Conservation (phyloP, 805 yeast species). For the Isabelozyma gotoi region DNA sequence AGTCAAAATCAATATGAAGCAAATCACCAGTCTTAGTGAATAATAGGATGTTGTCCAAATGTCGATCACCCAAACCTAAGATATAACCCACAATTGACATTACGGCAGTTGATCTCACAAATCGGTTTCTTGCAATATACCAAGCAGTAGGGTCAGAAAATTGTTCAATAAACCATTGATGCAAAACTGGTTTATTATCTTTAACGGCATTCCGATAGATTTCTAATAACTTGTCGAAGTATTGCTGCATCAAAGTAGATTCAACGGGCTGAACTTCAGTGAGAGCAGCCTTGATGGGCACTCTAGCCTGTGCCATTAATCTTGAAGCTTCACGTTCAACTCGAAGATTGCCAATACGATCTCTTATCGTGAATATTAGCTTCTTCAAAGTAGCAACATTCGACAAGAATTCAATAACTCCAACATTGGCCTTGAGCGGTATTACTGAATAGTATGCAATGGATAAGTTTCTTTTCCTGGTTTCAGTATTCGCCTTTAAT, state of each 20-base stretch:
- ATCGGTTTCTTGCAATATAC: conserved; percentile 76
- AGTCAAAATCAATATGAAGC: conserved; percentile 94
- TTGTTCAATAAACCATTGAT: conserved; percentile 83
- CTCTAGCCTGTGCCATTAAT: conserved; percentile 27
- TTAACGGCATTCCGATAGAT: conserved; percentile 25
- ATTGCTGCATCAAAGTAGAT: conserved; percentile 3
- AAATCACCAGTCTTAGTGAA: conserved; percentile 73
- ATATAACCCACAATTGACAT: conserved; percentile 97
- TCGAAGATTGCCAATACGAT: conserved; percentile 20
- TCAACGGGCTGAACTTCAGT: neutral
- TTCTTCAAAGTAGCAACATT: conserved; percentile 36
- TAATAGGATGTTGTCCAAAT: conserved; percentile 85
- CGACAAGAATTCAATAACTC: conserved; percentile 69
- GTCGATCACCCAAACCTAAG: conserved; percentile 94
- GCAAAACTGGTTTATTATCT: conserved; percentile 66
- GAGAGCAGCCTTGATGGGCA: conserved; percentile 12
- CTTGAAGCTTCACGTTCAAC: conserved; percentile 21
- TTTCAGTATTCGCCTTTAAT: conserved; percentile 62
- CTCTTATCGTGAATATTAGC: conserved; percentile 26
- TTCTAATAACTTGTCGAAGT: conserved; percentile 14
- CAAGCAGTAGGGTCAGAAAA: conserved; percentile 89
- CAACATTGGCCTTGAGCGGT: conserved; percentile 82
- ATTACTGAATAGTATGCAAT: conserved; percentile 86
- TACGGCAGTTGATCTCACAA: conserved; percentile 81
- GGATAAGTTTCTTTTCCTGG: conserved; percentile 67